Conservation (phyloP, 345 rosid genomes). For the Heritiera fomes region DNA sequence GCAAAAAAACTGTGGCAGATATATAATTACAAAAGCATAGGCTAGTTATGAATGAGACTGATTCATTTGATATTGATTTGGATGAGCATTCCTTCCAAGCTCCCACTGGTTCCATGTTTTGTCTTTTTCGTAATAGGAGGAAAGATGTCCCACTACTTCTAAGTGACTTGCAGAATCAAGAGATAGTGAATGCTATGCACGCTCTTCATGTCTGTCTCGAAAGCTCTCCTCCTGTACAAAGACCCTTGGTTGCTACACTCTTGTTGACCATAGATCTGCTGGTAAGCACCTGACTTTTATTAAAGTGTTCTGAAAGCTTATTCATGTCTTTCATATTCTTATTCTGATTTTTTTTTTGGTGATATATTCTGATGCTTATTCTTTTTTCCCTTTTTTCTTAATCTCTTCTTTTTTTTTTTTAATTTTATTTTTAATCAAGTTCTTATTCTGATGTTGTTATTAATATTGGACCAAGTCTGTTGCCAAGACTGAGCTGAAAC, state of each 20-base stretch:
- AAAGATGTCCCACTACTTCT: slow-evolving; percentile 37
- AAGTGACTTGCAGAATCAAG: slow-evolving; percentile 37
- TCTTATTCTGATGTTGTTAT: neutral
- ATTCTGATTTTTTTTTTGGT: neutral
- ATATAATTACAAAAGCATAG: neutral
- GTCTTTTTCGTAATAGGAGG: slow-evolving; percentile 36
- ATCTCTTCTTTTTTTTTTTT: no score
- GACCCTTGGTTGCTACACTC: slow-evolving; percentile 49
- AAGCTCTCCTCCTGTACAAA: slow-evolving; percentile 38
- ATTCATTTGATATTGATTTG: slow-evolving; percentile 10
- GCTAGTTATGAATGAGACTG: neutral
- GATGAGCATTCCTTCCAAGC: neutral
- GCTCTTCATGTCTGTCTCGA: slow-evolving; percentile 47
- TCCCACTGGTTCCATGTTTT: neutral
- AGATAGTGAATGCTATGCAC: slow-evolving; percentile 45
- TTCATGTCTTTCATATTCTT: neutral
- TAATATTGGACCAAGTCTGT: neutral
- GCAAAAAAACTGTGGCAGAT: neutral
- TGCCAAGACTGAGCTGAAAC: slow-evolving; percentile 15
- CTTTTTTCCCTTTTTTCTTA: no score
- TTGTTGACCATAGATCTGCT: slow-evolving; percentile 50
- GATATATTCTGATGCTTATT: no score
- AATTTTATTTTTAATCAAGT: no score
- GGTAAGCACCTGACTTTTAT: slow-evolving; percentile 32
- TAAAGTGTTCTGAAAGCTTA: neutral